A percentile compares a stretch with the other conserved stretches of the same genome.
phyloP scores from a whole-genome alignment of 2,329 filamentous ascomycete species.

The Cytospora leucostoma region DNA sequence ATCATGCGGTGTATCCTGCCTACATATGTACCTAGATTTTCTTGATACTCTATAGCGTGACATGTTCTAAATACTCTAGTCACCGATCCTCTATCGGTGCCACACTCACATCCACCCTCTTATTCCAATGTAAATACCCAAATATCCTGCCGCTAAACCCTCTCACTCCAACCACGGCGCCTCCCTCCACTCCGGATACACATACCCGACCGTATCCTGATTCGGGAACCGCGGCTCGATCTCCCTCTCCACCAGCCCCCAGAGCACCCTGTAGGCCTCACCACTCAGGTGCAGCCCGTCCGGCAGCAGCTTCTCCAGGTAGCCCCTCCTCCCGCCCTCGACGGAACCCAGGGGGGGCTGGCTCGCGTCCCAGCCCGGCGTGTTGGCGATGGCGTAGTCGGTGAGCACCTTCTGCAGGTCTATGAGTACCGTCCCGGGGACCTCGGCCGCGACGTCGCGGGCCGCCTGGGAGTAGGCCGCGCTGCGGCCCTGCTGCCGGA shows the following conservation, averaged over 20 bases:
- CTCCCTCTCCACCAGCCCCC: conserved; percentile 48
- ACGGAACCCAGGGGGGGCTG: conserved; percentile 51
- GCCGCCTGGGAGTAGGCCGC: conserved; percentile 61
- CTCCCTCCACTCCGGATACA: conserved; percentile 51
- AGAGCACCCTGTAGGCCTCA: conserved; percentile 56
- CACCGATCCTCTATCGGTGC: neutral
- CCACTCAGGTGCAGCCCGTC: conserved; percentile 61
- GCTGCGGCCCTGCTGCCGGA: conserved; percentile 49
- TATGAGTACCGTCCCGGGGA: conserved; percentile 68
- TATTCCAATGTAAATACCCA: too few relatives aligned
- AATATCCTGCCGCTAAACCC: neutral
- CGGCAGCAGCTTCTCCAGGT: conserved; percentile 53
- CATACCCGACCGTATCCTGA: conserved; percentile 39
- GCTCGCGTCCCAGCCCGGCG: conserved; percentile 55
- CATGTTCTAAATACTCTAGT: neutral
- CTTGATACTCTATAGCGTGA: neutral
- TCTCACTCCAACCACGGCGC: conserved; percentile 32
- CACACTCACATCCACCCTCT: neutral
- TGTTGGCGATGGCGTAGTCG: conserved; percentile 63
- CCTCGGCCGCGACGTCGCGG: conserved; percentile 67
- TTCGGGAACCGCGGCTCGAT: conserved; percentile 48
- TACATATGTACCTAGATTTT: too few relatives aligned
- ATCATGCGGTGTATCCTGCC: neutral
- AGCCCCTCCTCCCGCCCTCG: conserved; percentile 51
- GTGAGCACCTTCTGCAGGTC: conserved; percentile 83